Evolutionary conservation across 139 green algal species (phyloP).

Genomic region (Asterochloris erici): DNA sequence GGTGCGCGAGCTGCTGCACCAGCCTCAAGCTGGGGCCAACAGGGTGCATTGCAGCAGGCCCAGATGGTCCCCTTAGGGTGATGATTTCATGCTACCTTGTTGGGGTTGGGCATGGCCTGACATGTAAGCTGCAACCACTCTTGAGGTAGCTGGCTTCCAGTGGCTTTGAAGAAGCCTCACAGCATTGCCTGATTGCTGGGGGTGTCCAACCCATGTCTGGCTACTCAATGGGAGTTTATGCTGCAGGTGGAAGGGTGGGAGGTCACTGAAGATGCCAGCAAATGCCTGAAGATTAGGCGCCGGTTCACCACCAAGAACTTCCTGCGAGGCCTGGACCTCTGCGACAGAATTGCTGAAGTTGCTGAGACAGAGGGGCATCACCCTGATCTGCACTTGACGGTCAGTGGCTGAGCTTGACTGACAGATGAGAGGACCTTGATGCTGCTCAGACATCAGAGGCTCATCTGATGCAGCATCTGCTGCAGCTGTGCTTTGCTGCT

Average conservation of each 20-base stretch:
- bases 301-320: constrained; percentile 38
- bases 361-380: constrained; percentile 39
- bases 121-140: too few relatives aligned
- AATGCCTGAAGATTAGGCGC: constrained; percentile 17
- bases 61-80: too few relatives aligned
- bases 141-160: not conserved
- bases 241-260: constrained; percentile 33
- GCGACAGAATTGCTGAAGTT: constrained; percentile 24
- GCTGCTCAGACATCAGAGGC: too few relatives aligned
- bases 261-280: constrained; percentile 25
- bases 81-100: too few relatives aligned
- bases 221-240: not conserved
- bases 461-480: too few relatives aligned
- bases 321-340: constrained; percentile 37
- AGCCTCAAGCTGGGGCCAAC: too few relatives aligned
- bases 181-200: too few relatives aligned
- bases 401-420: not conserved
- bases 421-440: not conserved
- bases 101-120: too few relatives aligned
- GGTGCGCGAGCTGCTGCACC: too few relatives aligned
- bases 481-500: too few relatives aligned
- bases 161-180: not conserved
- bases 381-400: constrained; percentile 43
- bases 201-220: not conserved
- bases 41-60: too few relatives aligned